Percentiles rank a stretch among this genome's conserved stretches.
Conservation (phyloP, 2,329 filamentous ascomycete genomes). For the Neoascochyta sp. region DNA sequence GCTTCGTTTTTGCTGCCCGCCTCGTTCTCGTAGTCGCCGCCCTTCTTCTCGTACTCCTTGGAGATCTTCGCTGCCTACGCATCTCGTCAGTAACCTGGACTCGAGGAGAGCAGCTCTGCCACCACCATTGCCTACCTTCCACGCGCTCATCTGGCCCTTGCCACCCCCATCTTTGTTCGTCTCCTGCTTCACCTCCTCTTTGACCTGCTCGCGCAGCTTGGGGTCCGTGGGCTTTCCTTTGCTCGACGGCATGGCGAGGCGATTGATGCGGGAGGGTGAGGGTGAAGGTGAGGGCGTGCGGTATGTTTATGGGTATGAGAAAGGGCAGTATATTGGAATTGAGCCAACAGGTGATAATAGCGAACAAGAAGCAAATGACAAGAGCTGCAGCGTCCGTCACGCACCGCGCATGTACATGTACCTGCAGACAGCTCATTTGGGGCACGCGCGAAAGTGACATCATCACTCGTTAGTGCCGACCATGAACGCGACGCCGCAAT, state of each 20-base stretch:
- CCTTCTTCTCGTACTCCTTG: conserved; percentile 42
- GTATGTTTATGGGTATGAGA: conserved; percentile 1
- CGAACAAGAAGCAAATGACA: neutral
- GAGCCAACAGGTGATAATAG: neutral
- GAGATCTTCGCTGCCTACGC: conserved; percentile 41
- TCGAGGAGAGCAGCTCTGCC: no score
- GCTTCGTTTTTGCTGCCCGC: conserved; percentile 45
- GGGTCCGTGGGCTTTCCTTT: conserved; percentile 48
- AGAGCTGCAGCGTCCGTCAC: conserved; percentile 1
- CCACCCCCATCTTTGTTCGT: conserved; percentile 46
- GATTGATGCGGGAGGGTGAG: neutral
- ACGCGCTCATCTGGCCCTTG: conserved; percentile 48
- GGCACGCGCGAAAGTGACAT: conserved; percentile 15
- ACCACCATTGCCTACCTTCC: conserved; percentile 40
- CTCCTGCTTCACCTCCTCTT: conserved; percentile 46
- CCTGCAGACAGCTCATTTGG: conserved; percentile 13
- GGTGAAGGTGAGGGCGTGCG: no score
- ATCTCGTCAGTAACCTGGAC: conserved; percentile 1
- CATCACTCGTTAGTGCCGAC: conserved; percentile 13
- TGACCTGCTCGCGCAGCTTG: conserved; percentile 45
- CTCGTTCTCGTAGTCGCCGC: conserved; percentile 43
- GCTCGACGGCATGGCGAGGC: conserved; percentile 39
- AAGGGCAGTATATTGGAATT: neutral
- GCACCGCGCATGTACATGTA: conserved; percentile 8
- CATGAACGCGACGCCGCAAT: conserved; percentile 1